Conservation (phyloP, 1,284 basidiomycete genomes). For the Grifola frondosa region DNA sequence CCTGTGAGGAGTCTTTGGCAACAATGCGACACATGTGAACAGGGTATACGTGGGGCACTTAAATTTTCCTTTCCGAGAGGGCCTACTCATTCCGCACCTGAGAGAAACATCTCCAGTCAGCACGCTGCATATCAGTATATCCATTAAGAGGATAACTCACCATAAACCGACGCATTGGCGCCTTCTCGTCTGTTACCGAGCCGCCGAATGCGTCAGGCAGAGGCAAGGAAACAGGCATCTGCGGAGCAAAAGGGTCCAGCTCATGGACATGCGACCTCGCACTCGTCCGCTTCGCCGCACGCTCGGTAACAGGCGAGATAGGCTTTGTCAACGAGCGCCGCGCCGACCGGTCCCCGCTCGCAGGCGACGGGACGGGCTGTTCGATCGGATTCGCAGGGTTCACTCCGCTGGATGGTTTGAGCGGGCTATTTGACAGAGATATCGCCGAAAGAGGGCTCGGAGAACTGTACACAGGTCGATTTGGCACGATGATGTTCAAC, state of each 20-base stretch:
- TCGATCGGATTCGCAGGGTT: slow-evolving; percentile 17
- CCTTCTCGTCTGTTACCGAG: slow-evolving; percentile 9
- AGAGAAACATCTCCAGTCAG: neutral
- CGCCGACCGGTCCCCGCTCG: too few species aligned
- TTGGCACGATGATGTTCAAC: slow-evolving; percentile 19
- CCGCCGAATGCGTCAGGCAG: slow-evolving; percentile 29
- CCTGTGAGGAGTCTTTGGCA: too few species aligned
- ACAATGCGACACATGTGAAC: too few species aligned
- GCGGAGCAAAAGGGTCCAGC: slow-evolving; percentile 23
- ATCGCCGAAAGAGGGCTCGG: slow-evolving; percentile 10
- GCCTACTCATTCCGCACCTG: slow-evolving; percentile 27
- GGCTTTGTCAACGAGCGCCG: slow-evolving; percentile 11
- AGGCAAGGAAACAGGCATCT: slow-evolving; percentile 17
- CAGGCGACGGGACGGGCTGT: slow-evolving; percentile 1
- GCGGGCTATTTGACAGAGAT: slow-evolving; percentile 17
- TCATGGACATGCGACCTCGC: slow-evolving; percentile 17
- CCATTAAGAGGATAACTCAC: slow-evolving; percentile 12
- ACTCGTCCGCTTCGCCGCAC: slow-evolving; percentile 1
- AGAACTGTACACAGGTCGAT: slow-evolving; percentile 8
- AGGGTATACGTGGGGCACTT: too few species aligned
- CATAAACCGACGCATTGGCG: slow-evolving; percentile 20
- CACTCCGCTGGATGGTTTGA: slow-evolving; percentile 13
- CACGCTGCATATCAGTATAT: neutral
- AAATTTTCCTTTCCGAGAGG: too few species aligned
- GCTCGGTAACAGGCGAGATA: neutral